A percentile compares a stretch with the other conserved stretches of the same genome.
phyloP scores from a whole-genome alignment of 192 early-diverging fungal species.

The Phycomyces blakesleeanus region DNA sequence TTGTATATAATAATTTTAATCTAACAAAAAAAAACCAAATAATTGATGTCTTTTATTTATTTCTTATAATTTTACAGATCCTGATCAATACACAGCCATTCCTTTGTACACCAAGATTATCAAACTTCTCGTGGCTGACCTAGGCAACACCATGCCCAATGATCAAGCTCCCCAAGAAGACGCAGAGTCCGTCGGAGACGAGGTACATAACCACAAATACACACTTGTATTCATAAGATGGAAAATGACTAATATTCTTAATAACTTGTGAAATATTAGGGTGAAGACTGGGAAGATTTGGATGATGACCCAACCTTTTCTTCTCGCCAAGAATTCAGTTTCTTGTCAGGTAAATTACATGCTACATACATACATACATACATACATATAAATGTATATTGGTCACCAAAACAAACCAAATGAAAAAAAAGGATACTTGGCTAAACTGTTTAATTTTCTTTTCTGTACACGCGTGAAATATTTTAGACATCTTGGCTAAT shows the following conservation, averaged over 20 bases:
- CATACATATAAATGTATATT: conserved; percentile 3
- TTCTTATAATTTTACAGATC: conserved; percentile 46
- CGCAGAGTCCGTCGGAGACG: conserved; percentile 54
- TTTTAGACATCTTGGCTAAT: conserved; percentile 42
- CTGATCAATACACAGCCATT: conserved; percentile 75
- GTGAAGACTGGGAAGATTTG: conserved; percentile 62
- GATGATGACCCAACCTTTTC: conserved; percentile 45
- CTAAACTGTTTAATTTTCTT: too few relatives aligned
- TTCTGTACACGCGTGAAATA: too few relatives aligned
- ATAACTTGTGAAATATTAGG: conserved; percentile 24
- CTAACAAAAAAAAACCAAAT: too few relatives aligned
- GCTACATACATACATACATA: background rate
- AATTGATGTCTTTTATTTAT: background rate
- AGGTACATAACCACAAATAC: conserved; percentile 41
- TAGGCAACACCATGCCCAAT: conserved; percentile 59
- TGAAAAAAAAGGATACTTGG: too few relatives aligned
- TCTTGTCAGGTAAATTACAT: conserved; percentile 39
- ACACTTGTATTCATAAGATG: too few relatives aligned
- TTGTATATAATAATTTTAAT: too few relatives aligned
- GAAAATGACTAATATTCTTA: too few relatives aligned
- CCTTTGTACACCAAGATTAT: conserved; percentile 83
- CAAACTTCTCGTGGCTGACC: conserved; percentile 79
- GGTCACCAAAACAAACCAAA: background rate
- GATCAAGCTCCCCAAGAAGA: conserved; percentile 52
- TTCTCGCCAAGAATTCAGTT: conserved; percentile 43